Evolutionary conservation across 257 asterid species (phyloP).

Genomic region (Solanum phureja): DNA sequence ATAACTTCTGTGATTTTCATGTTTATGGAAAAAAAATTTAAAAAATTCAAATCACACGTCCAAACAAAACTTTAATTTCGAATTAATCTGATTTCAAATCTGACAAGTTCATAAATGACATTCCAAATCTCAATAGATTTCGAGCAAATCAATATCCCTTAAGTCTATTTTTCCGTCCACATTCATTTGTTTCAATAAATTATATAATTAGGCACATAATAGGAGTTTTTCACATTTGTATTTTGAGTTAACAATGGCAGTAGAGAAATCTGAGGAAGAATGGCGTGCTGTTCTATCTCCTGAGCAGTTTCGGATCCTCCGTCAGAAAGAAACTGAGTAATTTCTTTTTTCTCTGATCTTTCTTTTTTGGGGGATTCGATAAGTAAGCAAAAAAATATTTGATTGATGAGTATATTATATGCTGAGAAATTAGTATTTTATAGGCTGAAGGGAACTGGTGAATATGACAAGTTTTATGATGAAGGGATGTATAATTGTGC

Average conservation of each 20-base stretch:
- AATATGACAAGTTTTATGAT: conserved; percentile 54
- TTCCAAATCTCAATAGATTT: background rate
- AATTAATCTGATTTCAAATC: too few relatives aligned
- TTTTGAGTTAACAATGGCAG: conserved; percentile 11
- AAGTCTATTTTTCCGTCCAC: conserved; percentile 16
- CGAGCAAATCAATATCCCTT: background rate
- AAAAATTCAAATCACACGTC: background rate
- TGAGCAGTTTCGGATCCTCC: conserved; percentile 63
- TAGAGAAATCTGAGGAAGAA: conserved; percentile 60
- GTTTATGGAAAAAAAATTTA: too few relatives aligned
- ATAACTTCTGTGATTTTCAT: background rate
- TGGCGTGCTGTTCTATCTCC: conserved; percentile 65
- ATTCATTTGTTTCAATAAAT: conserved; percentile 6
- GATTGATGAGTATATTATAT: background rate
- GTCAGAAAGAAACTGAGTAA: conserved; percentile 70
- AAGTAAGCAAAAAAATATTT: background rate
- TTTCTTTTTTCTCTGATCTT: background rate
- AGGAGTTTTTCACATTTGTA: background rate
- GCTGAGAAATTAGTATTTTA: background rate
- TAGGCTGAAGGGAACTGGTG: conserved; percentile 65
- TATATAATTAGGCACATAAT: background rate
- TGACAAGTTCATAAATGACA: background rate
- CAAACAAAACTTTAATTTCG: background rate
- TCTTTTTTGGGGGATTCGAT: background rate
- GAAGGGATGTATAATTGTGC: conserved; percentile 58